phyloP scores from a whole-genome alignment of 441 rosid genomes.

The Pelargonium australe region DNA sequence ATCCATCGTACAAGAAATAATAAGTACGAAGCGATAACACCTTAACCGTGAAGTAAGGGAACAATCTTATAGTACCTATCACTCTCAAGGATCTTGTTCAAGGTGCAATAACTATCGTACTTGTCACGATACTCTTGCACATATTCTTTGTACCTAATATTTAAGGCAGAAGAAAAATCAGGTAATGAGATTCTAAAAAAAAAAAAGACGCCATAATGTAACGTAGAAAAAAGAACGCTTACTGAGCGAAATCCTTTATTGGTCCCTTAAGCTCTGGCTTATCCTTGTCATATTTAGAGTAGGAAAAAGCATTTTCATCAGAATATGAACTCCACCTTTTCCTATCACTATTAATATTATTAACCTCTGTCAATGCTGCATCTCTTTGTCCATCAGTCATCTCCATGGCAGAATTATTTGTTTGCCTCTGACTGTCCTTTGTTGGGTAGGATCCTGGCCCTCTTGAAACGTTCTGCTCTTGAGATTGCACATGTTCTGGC shows the following conservation, averaged over 20 bases:
- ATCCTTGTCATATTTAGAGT: slow-evolving; percentile 74
- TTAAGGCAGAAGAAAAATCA: slow-evolving; percentile 13
- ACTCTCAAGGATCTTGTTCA: slow-evolving; percentile 67
- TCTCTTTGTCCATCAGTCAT: no score
- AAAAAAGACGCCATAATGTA: background rate
- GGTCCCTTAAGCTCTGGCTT: slow-evolving; percentile 73
- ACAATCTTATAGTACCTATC: slow-evolving; percentile 52
- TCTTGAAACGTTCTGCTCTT: slow-evolving; percentile 35
- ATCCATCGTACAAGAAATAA: no score
- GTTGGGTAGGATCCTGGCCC: no score
- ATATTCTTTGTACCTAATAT: slow-evolving; percentile 72
- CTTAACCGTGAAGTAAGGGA: slow-evolving; percentile 12
- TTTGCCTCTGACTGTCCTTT: no score
- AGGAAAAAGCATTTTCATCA: slow-evolving; percentile 24
- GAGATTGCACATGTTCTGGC: slow-evolving; percentile 43
- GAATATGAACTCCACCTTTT: no score
- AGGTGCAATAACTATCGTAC: slow-evolving; percentile 62
- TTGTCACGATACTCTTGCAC: slow-evolving; percentile 75
- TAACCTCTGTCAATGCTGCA: no score
- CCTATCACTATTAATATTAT: no score
- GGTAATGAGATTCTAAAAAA: background rate
- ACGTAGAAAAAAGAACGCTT: slow-evolving; percentile 31
- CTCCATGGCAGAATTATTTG: no score
- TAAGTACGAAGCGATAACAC: background rate
- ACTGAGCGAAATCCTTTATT: slow-evolving; percentile 73